Evolutionary conservation across 768 basidiomycete species (phyloP).

Genomic region (Rhodotorula taiwanensis): DNA sequence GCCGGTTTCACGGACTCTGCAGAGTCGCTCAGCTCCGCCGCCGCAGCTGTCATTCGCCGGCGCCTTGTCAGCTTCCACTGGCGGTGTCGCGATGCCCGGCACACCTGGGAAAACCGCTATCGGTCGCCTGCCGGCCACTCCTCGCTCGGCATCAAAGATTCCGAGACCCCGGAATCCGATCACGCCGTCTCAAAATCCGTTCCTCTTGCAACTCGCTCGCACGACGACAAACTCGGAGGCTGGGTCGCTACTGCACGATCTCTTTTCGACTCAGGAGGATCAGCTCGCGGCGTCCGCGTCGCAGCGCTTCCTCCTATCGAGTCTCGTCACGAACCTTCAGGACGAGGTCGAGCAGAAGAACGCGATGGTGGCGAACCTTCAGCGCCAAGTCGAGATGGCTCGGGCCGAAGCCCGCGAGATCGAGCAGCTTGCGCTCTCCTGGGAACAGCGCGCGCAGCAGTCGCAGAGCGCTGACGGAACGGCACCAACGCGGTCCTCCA

Average conservation of each 20-base stretch:
- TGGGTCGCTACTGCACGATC: conserved; percentile 14
- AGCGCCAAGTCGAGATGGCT: conserved; percentile 12
- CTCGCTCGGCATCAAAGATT: conserved; percentile 9
- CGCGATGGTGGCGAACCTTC: conserved; percentile 11
- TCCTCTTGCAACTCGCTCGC: conserved; percentile 13
- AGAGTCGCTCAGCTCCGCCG: neutral
- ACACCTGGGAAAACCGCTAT: neutral
- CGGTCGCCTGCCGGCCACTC: conserved; percentile 1
- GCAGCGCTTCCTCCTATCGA: conserved; percentile 21
- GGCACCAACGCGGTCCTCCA: neutral
- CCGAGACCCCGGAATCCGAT: conserved; percentile 21
- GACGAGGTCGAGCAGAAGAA: conserved; percentile 29
- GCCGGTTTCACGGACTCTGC: too few relatives aligned
- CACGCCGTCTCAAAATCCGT: conserved; percentile 18
- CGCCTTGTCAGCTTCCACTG: neutral
- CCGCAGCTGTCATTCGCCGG: neutral
- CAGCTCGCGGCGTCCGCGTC: conserved; percentile 11
- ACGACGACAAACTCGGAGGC: neutral
- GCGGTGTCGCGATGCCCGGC: neutral
- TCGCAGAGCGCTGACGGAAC: too few relatives aligned
- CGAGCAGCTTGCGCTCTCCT: conserved; percentile 14
- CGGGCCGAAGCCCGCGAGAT: conserved; percentile 7
- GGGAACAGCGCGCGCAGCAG: conserved; percentile 4
- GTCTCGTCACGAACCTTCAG: conserved; percentile 22
- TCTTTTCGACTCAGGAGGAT: conserved; percentile 26